A percentile compares a stretch with the other conserved stretches of the same genome.
phyloP scores from a whole-genome alignment of 345 rosid species.

The Turnera subulata region DNA sequence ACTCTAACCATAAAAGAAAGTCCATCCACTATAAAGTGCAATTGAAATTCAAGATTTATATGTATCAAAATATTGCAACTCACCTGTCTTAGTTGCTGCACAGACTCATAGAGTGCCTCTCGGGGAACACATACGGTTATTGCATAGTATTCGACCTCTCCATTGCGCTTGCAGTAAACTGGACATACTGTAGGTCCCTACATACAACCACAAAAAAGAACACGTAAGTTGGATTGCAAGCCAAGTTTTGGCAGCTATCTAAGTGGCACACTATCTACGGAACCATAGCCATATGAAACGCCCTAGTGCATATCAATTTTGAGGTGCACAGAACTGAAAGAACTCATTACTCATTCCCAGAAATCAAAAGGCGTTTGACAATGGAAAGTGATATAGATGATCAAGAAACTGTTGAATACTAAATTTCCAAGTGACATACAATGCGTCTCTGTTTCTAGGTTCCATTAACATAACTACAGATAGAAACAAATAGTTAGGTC shows the following conservation, averaged over 20 bases:
- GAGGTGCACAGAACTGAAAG: too few species aligned
- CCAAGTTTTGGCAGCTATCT: background rate
- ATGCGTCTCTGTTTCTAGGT: slow-evolving; percentile 4
- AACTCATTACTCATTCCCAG: too few species aligned
- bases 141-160: slow-evolving; percentile 75
- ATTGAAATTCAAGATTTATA: background rate
- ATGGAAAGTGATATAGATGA: too few species aligned
- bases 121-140: slow-evolving; percentile 83
- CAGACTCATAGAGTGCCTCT: slow-evolving; percentile 66
- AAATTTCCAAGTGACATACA: too few species aligned
- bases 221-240: background rate
- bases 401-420: too few species aligned
- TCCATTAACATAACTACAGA: too few species aligned
- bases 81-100: slow-evolving; percentile 84
- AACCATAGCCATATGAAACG: too few species aligned
- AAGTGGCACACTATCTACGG: too few species aligned
- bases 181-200: slow-evolving; percentile 95
- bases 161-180: slow-evolving; percentile 61
- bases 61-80: slow-evolving; percentile 18
- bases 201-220: slow-evolving; percentile 12
- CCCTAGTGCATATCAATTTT: too few species aligned
- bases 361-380: too few species aligned
- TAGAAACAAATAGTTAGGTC: too few species aligned
- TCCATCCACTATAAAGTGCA: background rate
- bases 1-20: background rate